Conservation (phyloP, 441 rosid species). For the Daphne laureola region DNA sequence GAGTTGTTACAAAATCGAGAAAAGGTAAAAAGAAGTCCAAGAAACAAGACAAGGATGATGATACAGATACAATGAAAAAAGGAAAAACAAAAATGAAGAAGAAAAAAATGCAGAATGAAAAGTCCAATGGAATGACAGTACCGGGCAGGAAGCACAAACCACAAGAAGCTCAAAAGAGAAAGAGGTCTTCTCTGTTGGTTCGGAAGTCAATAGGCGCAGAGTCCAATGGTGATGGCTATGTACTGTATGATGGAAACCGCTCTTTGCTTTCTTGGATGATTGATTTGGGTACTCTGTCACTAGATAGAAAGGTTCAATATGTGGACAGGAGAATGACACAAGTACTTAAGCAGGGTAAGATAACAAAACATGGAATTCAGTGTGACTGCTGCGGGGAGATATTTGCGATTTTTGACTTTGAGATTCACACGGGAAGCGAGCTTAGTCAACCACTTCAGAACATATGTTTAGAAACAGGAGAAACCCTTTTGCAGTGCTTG, state of each 20-base stretch:
- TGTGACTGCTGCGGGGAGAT: slow-evolving; percentile 72
- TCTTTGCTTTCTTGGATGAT: slow-evolving; percentile 86
- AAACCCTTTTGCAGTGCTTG: slow-evolving; percentile 63
- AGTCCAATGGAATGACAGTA: slow-evolving; percentile 17
- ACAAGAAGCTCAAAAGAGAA: slow-evolving; percentile 44
- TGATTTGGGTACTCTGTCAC: slow-evolving; percentile 50
- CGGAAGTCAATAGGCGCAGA: slow-evolving; percentile 51
- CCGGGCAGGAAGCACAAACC: slow-evolving; percentile 35
- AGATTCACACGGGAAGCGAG: slow-evolving; percentile 59
- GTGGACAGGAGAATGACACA: slow-evolving; percentile 26
- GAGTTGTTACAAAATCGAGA: slow-evolving; percentile 39
- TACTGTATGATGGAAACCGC: slow-evolving; percentile 68
- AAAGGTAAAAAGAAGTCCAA: slow-evolving; percentile 35
- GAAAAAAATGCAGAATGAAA: slow-evolving; percentile 22
- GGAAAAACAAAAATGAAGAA: slow-evolving; percentile 21
- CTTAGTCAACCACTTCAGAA: slow-evolving; percentile 42
- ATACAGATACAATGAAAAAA: slow-evolving; percentile 27
- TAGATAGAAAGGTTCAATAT: slow-evolving; percentile 57
- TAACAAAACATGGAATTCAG: slow-evolving; percentile 58
- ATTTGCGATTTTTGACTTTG: slow-evolving; percentile 47
- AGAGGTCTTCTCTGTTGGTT: slow-evolving; percentile 51
- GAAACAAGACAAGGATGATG: slow-evolving; percentile 19
- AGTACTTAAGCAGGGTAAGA: slow-evolving; percentile 34
- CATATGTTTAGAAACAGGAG: slow-evolving; percentile 60
- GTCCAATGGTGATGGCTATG: slow-evolving; percentile 44